Evolutionary conservation across 768 basidiomycete species (phyloP), one percentile per base, ranked within the genome.

Genomic region (Neoboletus brunneissimus): DNA sequence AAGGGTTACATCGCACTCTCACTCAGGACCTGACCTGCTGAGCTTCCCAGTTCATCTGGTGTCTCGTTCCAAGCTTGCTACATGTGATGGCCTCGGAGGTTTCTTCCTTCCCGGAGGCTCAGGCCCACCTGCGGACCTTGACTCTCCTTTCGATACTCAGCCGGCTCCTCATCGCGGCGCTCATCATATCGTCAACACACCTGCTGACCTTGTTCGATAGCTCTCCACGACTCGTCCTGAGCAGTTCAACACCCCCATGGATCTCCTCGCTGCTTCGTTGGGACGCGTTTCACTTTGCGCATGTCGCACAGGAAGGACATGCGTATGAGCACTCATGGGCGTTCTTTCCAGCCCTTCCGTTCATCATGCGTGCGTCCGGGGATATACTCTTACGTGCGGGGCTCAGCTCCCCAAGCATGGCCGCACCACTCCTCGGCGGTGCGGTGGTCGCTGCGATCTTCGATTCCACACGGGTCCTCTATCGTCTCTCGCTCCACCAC

Each of bases 231-330:
- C 66, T 73, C 37, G 13, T 61, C 13, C 35, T 72, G 44, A 38
- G 18, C 23, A 43, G 38, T 13, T 18, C 51, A 12, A 35, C 49
- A 23, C 49, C 62, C 4, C 57, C 57, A 34, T 72, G 61, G 64
- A 58, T 59, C 1, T 68, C 70, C 20, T 62, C 72, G 7, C 67
- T 85, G 3, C 75, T 94, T 11, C 83, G 94, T 62, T 99, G 96
- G 97, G 96, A 98, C 67, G 78, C 78, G 3, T 80, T 98, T 61
- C 88, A 97, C 72, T 98, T 94, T 69, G 62, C 76, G 7, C 79
- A 81, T 63, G 82, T 92, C 51, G 90, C 92, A 0, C 64, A 76
- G 27, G 56, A 80, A 12, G 79, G 82, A 10, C 80, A 87, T 61
- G 57, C 59, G 0, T 85, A 83, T 67, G 96, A 98, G 67, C 81